phyloP scores from a whole-genome alignment of 192 early-diverging fungal genomes.

The Spinellus fusiger region DNA sequence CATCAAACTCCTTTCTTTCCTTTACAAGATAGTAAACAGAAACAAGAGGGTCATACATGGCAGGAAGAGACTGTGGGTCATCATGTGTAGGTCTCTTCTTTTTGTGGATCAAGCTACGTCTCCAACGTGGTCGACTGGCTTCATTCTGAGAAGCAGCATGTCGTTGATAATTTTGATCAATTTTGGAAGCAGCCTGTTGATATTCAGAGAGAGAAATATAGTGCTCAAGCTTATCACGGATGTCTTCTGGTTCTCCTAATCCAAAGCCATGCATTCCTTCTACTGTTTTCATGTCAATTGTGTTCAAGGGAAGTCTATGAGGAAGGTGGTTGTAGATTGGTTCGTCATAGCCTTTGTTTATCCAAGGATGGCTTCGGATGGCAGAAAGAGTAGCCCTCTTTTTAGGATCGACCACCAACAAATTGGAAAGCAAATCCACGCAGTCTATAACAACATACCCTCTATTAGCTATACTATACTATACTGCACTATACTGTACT shows the following conservation, averaged over 20 bases:
- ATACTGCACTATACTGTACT: no score
- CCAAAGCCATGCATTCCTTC: slow-evolving; percentile 75
- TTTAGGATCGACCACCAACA: slow-evolving; percentile 69
- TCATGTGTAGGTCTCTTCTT: background rate
- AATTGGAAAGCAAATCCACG: slow-evolving; percentile 58
- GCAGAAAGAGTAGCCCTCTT: slow-evolving; percentile 62
- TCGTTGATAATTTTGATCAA: slow-evolving; percentile 19
- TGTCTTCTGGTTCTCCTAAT: slow-evolving; percentile 59
- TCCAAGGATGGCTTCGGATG: slow-evolving; percentile 70
- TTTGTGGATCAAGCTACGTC: background rate
- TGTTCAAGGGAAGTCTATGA: slow-evolving; percentile 43
- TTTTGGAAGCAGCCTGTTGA: slow-evolving; percentile 19
- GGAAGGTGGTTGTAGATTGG: slow-evolving; percentile 64
- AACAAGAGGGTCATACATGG: slow-evolving; percentile 54
- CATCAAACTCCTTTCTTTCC: slow-evolving; percentile 28
- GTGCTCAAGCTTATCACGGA: slow-evolving; percentile 43
- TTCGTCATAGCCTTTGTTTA: slow-evolving; percentile 62
- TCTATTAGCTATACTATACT: no score
- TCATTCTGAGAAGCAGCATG: background rate
- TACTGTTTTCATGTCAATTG: slow-evolving; percentile 57
- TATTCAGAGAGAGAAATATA: slow-evolving; percentile 46
- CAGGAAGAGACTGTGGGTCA: slow-evolving; percentile 14
- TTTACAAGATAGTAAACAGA: slow-evolving; percentile 83
- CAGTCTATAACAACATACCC: slow-evolving; percentile 33
- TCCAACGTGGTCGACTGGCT: slow-evolving; percentile 7